These are phyloP conservation scores for Backusella tarrabulga DNA, from an alignment of 192 early-diverging fungal species.

Conservation along the genomic window DNA sequence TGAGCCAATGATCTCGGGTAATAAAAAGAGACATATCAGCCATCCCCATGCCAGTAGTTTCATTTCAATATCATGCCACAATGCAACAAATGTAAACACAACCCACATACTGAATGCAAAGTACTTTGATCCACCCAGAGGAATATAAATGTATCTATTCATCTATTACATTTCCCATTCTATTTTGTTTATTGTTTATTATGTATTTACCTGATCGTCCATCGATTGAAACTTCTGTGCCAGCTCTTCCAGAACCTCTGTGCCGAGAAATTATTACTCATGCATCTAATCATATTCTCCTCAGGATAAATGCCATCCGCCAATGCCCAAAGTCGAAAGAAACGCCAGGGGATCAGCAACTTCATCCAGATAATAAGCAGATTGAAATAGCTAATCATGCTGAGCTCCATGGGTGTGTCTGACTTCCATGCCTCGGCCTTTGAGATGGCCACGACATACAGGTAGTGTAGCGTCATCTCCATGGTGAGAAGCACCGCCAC, in stretches of 20 bases:
- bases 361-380: constrained; percentile 92
- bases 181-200: too few relatives aligned
- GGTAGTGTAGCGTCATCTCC: constrained; percentile 83
- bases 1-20: constrained; percentile 77
- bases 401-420: constrained; percentile 74
- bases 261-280: constrained; percentile 92
- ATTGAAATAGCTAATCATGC: constrained; percentile 84
- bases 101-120: constrained; percentile 75
- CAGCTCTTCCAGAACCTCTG: constrained; percentile 93
- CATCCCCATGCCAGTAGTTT: constrained; percentile 87
- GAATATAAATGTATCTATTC: constrained; percentile 77
- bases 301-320: constrained; percentile 79
- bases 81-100: constrained; percentile 93
- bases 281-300: constrained; percentile 96
- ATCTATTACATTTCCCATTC: constrained; percentile 14
- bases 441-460: constrained; percentile 89
- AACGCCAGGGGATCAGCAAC: constrained; percentile 95
- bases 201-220: constrained; percentile 55
- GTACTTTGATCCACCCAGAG: constrained; percentile 76
- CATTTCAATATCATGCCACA: constrained; percentile 94
- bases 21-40: constrained; percentile 81
- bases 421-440: constrained; percentile 80
- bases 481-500: constrained; percentile 66
- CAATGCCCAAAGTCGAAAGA: constrained; percentile 94
- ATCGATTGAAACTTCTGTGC: constrained; percentile 91